These are phyloP conservation scores for Candida corydali DNA, from an alignment of 805 yeast species.

Conservation along the genomic window DNA sequence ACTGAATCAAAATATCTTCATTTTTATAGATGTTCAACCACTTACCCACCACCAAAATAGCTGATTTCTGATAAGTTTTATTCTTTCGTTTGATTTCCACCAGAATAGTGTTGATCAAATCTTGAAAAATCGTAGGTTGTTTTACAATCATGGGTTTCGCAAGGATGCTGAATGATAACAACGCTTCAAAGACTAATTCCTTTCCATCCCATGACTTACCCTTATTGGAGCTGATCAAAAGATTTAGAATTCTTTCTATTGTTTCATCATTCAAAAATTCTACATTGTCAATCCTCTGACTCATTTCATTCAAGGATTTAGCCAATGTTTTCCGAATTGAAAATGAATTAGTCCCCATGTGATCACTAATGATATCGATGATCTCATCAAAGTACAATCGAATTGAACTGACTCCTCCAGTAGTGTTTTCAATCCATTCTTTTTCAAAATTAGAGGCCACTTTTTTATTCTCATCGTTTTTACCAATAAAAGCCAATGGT, in stretches of 20 bases:
- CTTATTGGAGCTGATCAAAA: conserved; percentile 55
- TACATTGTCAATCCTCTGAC: conserved; percentile 39
- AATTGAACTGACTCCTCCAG: conserved; percentile 69
- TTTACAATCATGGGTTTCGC: conserved; percentile 31
- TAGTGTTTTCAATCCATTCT: conserved; percentile 75
- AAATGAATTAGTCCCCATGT: conserved; percentile 50
- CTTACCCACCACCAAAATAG: conserved; percentile 49
- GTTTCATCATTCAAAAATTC: conserved; percentile 18
- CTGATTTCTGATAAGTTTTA: conserved; percentile 54
- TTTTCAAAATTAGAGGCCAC: conserved; percentile 49
- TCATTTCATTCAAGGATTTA: conserved; percentile 55
- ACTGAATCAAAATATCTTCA: conserved; percentile 31
- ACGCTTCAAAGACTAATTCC: conserved; percentile 66
- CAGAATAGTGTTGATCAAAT: conserved; percentile 42
- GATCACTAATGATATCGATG: conserved; percentile 41
- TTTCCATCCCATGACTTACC: conserved; percentile 92
- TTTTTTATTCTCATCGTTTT: conserved; percentile 52
- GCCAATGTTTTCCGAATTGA: conserved; percentile 68
- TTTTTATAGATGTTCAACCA: conserved; percentile 38
- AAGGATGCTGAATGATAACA: conserved; percentile 54
- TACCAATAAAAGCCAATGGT: conserved; percentile 78
- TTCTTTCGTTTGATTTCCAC: conserved; percentile 68
- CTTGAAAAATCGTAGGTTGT: conserved; percentile 23
- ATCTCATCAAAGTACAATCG: conserved; percentile 71
- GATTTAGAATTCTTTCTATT: conserved; percentile 37